These are phyloP conservation scores for Botrytis fragariae DNA, from an alignment of 2,329 filamentous ascomycete genomes.

Conservation along the genomic window DNA sequence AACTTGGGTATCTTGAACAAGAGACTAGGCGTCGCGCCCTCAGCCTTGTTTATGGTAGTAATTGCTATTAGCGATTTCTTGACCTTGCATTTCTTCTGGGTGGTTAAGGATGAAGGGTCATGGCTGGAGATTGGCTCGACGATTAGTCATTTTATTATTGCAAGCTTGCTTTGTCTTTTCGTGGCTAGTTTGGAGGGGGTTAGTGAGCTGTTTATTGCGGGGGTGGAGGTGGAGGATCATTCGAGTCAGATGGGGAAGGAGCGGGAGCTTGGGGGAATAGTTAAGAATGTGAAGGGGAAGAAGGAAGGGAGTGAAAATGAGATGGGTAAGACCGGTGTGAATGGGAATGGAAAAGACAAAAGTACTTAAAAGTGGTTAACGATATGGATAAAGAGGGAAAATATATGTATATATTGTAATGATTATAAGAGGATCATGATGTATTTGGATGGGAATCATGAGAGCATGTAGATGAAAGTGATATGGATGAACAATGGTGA, in stretches of 20 bases:
- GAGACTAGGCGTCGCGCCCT: constrained; percentile 77
- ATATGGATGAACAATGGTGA: background rate
- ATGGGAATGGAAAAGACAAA: constrained; percentile 22
- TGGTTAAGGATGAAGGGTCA: constrained; percentile 91
- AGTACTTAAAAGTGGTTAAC: constrained; percentile 6
- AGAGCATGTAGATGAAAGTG: background rate
- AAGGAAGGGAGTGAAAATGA: constrained; percentile 23
- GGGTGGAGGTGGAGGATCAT: constrained; percentile 62
- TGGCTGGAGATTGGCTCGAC: constrained; percentile 98
- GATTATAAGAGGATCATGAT: background rate
- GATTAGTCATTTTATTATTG: constrained; percentile 94
- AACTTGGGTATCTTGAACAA: constrained; percentile 93
- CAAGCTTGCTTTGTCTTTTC: constrained; percentile 84
- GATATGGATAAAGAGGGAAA: background rate
- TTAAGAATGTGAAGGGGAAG: constrained; percentile 6
- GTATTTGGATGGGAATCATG: background rate
- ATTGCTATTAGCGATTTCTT: constrained; percentile 89
- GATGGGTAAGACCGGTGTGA: constrained; percentile 15
- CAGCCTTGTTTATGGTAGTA: constrained; percentile 88
- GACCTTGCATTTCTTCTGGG: constrained; percentile 96
- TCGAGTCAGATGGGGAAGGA: constrained; percentile 32
- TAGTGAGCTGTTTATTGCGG: constrained; percentile 77
- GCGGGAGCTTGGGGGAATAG: constrained; percentile 32
- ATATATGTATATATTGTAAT: background rate
- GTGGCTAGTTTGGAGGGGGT: constrained; percentile 83